A percentile compares a stretch with the other conserved stretches of the same genome.
These are phyloP conservation scores for Hanseniaspora thailandica DNA, from an alignment of 805 yeast species.

Conservation along the genomic window DNA sequence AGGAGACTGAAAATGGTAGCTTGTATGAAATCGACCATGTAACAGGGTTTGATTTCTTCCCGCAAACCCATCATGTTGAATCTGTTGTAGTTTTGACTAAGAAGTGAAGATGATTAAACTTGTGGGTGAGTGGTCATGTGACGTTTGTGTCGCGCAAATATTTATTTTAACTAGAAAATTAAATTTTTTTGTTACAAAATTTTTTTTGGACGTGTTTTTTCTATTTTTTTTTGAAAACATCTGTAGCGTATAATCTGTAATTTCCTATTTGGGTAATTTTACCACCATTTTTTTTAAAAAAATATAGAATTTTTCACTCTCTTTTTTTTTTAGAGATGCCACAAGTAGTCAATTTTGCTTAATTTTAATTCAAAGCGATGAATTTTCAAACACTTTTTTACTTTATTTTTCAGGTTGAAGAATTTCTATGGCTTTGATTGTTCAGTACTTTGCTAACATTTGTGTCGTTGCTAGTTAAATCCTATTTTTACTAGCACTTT, in stretches of 20 bases:
- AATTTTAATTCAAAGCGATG: no score
- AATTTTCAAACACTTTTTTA: no score
- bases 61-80: conserved; percentile 88
- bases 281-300: no score
- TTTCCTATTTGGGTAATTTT: no score
- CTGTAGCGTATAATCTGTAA: no score
- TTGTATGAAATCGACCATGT: conserved; percentile 66
- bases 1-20: conserved; percentile 48
- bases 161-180: neutral
- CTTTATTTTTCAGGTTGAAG: no score
- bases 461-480: neutral
- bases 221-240: neutral
- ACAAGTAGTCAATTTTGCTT: no score
- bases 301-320: no score
- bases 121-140: neutral
- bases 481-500: neutral
- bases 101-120: conserved; percentile 1
- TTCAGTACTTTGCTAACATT: no score
- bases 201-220: neutral
- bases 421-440: no score
- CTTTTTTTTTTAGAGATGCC: no score
- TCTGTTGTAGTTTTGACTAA: conserved; percentile 62
- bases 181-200: neutral
- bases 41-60: conserved; percentile 93
- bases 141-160: neutral